These are phyloP conservation scores for Phytophthora agathidicida DNA, from an alignment of 352 stramenopile genomes.

Conservation along the genomic window DNA sequence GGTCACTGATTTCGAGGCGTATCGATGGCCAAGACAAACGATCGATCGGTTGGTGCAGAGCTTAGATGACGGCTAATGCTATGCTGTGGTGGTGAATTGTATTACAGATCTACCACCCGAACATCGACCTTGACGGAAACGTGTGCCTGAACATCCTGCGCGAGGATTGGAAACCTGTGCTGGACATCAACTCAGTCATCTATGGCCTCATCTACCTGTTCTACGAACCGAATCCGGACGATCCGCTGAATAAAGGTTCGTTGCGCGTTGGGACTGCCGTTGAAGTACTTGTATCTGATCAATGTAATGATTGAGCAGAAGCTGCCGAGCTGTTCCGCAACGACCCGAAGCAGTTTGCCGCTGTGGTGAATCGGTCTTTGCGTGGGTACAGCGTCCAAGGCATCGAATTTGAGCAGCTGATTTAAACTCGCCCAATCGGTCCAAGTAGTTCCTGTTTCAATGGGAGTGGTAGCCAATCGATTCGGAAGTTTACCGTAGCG, in stretches of 20 bases:
- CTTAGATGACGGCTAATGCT: not conserved
- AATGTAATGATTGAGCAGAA: slow-evolving; percentile 62
- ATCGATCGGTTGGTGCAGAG: slow-evolving; percentile 4
- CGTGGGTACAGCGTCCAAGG: slow-evolving; percentile 82
- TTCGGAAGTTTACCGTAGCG: slow-evolving; percentile 9
- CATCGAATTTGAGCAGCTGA: slow-evolving; percentile 83
- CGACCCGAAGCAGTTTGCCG: slow-evolving; percentile 93
- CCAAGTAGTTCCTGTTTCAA: slow-evolving; percentile 12
- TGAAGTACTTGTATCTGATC: not conserved
- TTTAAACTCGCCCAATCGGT: slow-evolving; percentile 45
- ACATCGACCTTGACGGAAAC: slow-evolving; percentile 98
- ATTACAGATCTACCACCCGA: slow-evolving; percentile 98
- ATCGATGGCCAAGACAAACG: not conserved
- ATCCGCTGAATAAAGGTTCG: slow-evolving; percentile 95
- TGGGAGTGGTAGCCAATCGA: slow-evolving; percentile 9
- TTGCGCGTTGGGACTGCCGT: not conserved
- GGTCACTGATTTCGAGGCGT: not conserved
- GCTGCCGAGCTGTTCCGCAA: slow-evolving; percentile 97
- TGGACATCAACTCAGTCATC: slow-evolving; percentile 99
- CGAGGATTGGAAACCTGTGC: slow-evolving; percentile 98
- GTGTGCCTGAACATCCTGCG: slow-evolving; percentile 98
- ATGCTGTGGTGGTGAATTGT: slow-evolving; percentile 3
- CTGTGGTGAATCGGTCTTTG: slow-evolving; percentile 88
- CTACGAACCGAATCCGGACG: slow-evolving; percentile 99
- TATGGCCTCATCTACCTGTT: slow-evolving; percentile 99